Base-by-base conservation (phyloP, 1,284 basidiomycete species). In the Ceratobasidium sp. region DNA sequence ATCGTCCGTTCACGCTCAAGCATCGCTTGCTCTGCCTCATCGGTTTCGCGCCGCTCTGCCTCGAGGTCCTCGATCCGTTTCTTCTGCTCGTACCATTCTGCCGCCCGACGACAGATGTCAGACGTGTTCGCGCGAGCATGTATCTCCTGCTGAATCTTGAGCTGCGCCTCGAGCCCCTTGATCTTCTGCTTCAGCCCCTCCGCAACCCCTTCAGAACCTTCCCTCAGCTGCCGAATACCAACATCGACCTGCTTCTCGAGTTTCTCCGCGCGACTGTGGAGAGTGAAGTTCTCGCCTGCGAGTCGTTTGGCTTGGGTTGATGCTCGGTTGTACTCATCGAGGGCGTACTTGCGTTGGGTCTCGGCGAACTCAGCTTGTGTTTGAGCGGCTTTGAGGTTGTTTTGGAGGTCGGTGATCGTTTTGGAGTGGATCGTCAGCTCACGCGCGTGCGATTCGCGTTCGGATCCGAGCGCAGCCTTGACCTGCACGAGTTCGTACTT, bases 51-150 rank as follows among this genome's bases (percentile, higher is more conserved):
- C 14, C 35, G 30, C 18, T 70, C 67, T 16, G 32, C 43, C 35
- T 70, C 67, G 14, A 70, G 43, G 5, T 70, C 55, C 11, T 70
- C 54, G 52, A 70, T 55, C 28, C 54, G 67, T 28, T 59, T 70
- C 55, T 70, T 59, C 6, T 58, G 55, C 35, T 59, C 67, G 38
- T 58, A 70, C 67, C 67, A 70, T 28, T 70, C 67, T 2, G 55
- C 67, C 23, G 67, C 67, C 26, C 67, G 54, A 18, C 67, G 54
- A 30, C 67, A 55, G 23, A 70, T 9, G 1, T 70, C 67, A 21
- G 18, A 43, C 18, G 38, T 54, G 21, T 70, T 44, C 21, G 67
- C 32, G 38, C 54, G 54, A 47, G 43, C 18, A 38, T 55, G 41
- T 26, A 70, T 70, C 54, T 70, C 67, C 26, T 54, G 41, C 55